Evolutionary conservation across 306 rosid genomes (phyloP).

Genomic region (Dryas octopetala): DNA sequence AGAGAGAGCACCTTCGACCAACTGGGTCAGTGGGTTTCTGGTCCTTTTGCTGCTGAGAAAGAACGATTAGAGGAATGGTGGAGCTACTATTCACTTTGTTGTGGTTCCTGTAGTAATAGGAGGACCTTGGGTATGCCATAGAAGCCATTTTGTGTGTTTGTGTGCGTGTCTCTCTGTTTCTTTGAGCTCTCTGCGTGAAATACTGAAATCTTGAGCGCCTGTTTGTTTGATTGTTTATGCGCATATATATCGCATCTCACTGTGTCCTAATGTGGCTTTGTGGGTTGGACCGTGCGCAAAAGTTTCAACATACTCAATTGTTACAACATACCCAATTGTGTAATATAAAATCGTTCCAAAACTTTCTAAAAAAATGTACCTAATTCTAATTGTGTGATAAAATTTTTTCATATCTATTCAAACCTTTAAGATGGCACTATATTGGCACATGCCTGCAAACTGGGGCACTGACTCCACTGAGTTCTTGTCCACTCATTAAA

Average conservation of each 20-base stretch:
- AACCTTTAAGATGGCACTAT: too few relatives aligned
- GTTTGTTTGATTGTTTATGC: neutral
- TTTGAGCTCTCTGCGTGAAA: neutral
- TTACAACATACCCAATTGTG: too few relatives aligned
- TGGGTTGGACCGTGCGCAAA: neutral
- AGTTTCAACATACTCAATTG: too few relatives aligned
- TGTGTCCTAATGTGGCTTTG: neutral
- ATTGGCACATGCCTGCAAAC: too few relatives aligned
- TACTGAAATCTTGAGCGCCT: neutral
- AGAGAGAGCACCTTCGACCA: slow-evolving; percentile 50
- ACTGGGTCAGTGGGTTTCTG: slow-evolving; percentile 31
- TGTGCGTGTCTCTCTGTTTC: neutral
- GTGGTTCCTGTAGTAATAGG: slow-evolving; percentile 12
- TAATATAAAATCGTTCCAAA: too few relatives aligned
- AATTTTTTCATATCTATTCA: too few relatives aligned
- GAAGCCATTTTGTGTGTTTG: slow-evolving; percentile 34
- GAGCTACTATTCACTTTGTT: slow-evolving; percentile 4
- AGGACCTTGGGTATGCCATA: slow-evolving; percentile 33
- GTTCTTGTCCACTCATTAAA: too few relatives aligned
- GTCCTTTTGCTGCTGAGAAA: slow-evolving; percentile 32
- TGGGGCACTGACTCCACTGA: too few relatives aligned
- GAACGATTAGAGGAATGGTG: slow-evolving; percentile 16
- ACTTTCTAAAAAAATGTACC: too few relatives aligned
- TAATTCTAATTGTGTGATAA: too few relatives aligned
- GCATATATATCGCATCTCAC: neutral